Evolutionary conservation across 768 basidiomycete genomes (phyloP), one percentile per base, ranked within the genome.

Genomic region (Hygrocybe coccinea): DNA sequence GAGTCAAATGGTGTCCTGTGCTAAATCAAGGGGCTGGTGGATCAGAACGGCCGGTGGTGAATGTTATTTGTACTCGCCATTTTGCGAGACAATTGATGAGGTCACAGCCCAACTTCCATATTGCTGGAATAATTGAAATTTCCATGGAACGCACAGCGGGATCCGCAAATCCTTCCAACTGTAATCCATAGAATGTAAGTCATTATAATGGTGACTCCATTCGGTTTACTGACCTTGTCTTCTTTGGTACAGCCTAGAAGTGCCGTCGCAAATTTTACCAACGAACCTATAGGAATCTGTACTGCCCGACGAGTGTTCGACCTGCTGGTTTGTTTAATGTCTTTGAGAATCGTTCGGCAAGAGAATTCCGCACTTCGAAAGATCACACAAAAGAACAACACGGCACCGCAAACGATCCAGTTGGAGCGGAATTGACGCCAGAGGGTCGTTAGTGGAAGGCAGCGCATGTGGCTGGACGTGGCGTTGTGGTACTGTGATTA

Each of bases 231-330:
- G 33, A 76, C 79, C 64, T 72, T 78, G 17, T 79, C 81, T 9
- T 84, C 79, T 15, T 51, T 61, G 9, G 76, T 74, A 69, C 81
- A 67, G 64, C 70, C 66, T 63, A 84, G 62, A 15, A 91, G 71
- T 8, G 78, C 74, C 22, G 72, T 64, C 22, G 76, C 74, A 33
- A 91, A 77, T 43, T 77, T 75, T 11, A 79, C 74, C 15, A 91
- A 61, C 37, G 73, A 64, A 3, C 88, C 90, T n/a, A 89, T 62
- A 1, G 91, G 89, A 8, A 92, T 64, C 58, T 78, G 76, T 0
- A 92, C 82, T 15, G 87, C 82, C 8, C 90, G 81, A 43, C 78
- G 74, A 1, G 76, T 74, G 2, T 76, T 67, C 11, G 83, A 71
- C 45, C 87, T 90, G 56, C 49, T 57, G 36, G 5, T 15, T 14